Evolutionary conservation across 2,329 filamentous ascomycete genomes (phyloP), one percentile per base, ranked within the genome.

Genomic region (Sporothrix brasiliensis): DNA sequence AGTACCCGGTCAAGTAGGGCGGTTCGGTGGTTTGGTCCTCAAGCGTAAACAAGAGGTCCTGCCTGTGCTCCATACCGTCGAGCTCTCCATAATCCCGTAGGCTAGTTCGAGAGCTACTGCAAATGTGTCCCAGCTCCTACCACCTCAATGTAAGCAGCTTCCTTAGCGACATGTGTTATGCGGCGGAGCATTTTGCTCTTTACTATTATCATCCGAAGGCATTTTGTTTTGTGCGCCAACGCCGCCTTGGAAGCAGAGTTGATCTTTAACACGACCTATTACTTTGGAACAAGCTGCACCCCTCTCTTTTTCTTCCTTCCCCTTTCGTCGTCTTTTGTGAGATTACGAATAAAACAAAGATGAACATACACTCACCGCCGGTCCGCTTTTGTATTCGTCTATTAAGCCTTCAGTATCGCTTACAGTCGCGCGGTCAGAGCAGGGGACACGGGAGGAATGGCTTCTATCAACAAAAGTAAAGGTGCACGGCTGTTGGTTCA

Each of bases 1-100:
- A 76, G 77, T 78, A 78, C 75, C 75, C 74, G 69, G 63, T 6
- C 34, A 47, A 49, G 41, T 14, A 54, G 34, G 67, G 68, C 63
- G 71, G 68, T 58, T 69, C 56, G 47, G 27, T 13, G 21, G 21
- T 69, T 34, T 61, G 50, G 50, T 66, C 69, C 49, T 52, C 47
- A 24, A 13, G 56, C 14, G 30, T 10, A 69, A 63, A 63, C 56
- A 53, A 69, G 24, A 63, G 67, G 47, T 63, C 27, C 54, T 24
- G 27, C 47, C 44, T 69, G 67, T 69, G 63, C 67, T 52, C 11
- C 39, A 19, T 27, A 13, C 11, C 10, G 34, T 11, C 41, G 27
- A 49, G 53, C 30, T 58, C 53, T 44, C 9, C 39, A n/a, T n/a
- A 44, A 27, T 27, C 39, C 13, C 39, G 39, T 21, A 47, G 50